These are phyloP conservation scores for Rhazya stricta DNA, from an alignment of 257 asterid species.

Conservation along the genomic window DNA sequence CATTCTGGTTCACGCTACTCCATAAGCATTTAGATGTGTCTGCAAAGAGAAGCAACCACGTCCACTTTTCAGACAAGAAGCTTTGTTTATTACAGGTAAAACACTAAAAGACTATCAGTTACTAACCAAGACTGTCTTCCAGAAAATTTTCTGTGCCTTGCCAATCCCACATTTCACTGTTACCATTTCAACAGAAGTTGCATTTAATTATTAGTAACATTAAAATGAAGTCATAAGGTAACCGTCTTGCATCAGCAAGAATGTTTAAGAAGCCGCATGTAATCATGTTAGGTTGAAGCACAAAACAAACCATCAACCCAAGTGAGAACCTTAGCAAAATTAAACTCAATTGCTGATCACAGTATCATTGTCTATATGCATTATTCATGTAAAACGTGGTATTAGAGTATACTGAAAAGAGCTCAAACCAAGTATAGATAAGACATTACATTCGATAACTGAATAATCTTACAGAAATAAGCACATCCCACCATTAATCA, in stretches of 20 bases:
- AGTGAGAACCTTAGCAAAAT: background rate
- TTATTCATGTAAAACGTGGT: background rate
- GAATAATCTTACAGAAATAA: background rate
- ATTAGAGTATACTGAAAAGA: background rate
- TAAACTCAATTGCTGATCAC: background rate
- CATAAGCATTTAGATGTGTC: conserved; percentile 19
- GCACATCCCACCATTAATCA: background rate
- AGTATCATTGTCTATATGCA: background rate
- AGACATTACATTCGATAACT: background rate
- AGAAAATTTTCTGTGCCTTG: conserved; percentile 19
- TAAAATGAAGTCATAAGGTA: background rate
- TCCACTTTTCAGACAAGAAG: background rate
- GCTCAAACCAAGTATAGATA: background rate
- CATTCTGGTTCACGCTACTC: conserved; percentile 13
- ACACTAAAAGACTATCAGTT: background rate
- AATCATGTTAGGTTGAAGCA: background rate
- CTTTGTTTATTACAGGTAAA: background rate
- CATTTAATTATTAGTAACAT: background rate
- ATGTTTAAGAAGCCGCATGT: background rate
- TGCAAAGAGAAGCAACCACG: conserved; percentile 1
- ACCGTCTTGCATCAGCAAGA: background rate
- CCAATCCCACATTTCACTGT: conserved; percentile 26
- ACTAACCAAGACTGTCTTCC: conserved; percentile 10
- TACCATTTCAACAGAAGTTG: conserved; percentile 6
- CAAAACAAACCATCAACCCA: background rate